Percentiles rank a stretch among this genome's conserved stretches.
Evolutionary conservation across 108 stramenopile species (phyloP).

Genomic region (Craspedostauros australis): DNA sequence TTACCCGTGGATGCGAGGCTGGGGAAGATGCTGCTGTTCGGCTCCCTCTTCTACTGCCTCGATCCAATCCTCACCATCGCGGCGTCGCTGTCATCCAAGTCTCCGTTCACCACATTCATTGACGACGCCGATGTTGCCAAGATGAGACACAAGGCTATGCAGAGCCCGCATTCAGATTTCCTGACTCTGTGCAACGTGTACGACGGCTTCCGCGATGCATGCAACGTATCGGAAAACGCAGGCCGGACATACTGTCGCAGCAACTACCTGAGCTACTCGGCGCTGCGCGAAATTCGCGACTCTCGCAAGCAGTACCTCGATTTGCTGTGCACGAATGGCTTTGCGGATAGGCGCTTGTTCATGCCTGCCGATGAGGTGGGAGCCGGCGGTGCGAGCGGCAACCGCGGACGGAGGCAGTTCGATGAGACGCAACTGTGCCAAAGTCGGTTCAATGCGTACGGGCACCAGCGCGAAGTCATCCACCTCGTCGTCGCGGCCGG

Average conservation of each 20-base stretch:
- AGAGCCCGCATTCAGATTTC: constrained; percentile 75
- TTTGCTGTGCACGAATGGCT: constrained; percentile 74
- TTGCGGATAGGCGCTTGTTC: constrained; percentile 33
- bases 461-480: constrained; percentile 39
- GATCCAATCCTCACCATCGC: constrained; percentile 78
- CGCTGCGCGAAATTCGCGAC: constrained; percentile 74
- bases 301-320: constrained; percentile 67
- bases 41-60: constrained; percentile 64
- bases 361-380: background rate
- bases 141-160: constrained; percentile 59
- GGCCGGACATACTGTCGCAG: constrained; percentile 52
- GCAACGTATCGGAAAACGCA: constrained; percentile 10
- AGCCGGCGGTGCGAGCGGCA: background rate
- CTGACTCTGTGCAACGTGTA: constrained; percentile 83
- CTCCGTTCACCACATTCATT: constrained; percentile 69
- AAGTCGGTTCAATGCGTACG: constrained; percentile 39
- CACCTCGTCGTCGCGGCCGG: constrained; percentile 90
- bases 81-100: constrained; percentile 67
- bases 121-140: constrained; percentile 63
- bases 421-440: constrained; percentile 7
- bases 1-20: constrained; percentile 86
- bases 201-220: constrained; percentile 50
- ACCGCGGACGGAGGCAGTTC: constrained; percentile 1
- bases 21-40: constrained; percentile 84
- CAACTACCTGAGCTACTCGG: constrained; percentile 67